phyloP scores from a whole-genome alignment of 768 basidiomycete species.

The Boletus coccyginus region DNA sequence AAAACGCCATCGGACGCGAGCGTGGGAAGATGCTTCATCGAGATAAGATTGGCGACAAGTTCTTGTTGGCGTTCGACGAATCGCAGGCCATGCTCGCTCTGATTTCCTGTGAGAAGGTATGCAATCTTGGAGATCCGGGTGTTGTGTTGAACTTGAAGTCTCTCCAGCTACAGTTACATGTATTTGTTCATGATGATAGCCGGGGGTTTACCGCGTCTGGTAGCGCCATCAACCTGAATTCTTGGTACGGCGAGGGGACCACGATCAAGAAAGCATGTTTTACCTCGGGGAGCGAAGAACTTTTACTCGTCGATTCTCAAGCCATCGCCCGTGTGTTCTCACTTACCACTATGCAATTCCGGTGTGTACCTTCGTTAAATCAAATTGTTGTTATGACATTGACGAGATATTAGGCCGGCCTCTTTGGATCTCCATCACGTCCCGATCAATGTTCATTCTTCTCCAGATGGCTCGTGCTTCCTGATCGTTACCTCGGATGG shows the following conservation, averaged over 20 bases:
- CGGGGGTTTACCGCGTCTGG: conserved; percentile 44
- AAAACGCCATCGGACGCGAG: conserved; percentile 32
- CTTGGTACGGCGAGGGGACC: conserved; percentile 45
- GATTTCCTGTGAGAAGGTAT: conserved; percentile 43
- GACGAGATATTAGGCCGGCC: conserved; percentile 38
- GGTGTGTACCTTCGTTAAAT: conserved; percentile 33
- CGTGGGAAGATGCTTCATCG: conserved; percentile 37
- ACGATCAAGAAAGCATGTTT: conserved; percentile 42
- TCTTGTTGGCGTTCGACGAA: conserved; percentile 52
- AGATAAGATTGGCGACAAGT: conserved; percentile 46
- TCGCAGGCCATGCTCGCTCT: conserved; percentile 46
- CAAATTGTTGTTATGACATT: background rate
- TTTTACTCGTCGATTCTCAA: conserved; percentile 47
- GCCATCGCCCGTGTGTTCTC: conserved; percentile 50
- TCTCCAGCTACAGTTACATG: conserved; percentile 38
- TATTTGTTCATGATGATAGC: conserved; percentile 48
- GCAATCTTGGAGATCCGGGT: background rate
- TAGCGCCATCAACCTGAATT: conserved; percentile 38
- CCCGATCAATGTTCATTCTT: conserved; percentile 39
- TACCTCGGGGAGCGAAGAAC: conserved; percentile 49
- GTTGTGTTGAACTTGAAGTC: background rate
- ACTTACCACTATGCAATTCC: conserved; percentile 50
- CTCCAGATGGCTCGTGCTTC: conserved; percentile 58
- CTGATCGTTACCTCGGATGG: conserved; percentile 30
- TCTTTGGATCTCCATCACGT: conserved; percentile 37